Evolutionary conservation across 331 rosid species (phyloP).

Genomic region (Spiraea crenata): DNA sequence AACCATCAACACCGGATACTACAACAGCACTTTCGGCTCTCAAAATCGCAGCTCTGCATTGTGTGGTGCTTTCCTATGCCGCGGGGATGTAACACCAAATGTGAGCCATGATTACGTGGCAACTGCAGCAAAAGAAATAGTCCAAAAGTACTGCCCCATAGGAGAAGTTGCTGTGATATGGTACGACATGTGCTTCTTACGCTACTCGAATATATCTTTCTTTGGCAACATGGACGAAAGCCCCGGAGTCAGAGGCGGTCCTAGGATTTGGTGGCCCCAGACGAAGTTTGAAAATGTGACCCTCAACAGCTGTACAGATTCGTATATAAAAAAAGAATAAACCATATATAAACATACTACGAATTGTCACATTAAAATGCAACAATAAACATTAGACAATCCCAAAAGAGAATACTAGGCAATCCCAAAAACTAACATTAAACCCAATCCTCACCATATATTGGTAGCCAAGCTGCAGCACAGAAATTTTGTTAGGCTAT

Average conservation of each 20-base stretch:
- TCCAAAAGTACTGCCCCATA: conserved; percentile 6
- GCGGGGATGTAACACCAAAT: conserved; percentile 23
- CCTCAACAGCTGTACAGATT: no score
- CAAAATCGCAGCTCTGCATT: neutral
- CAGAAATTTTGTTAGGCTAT: conserved; percentile 39
- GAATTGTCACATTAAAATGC: no score
- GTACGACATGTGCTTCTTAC: conserved; percentile 39
- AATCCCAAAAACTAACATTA: no score
- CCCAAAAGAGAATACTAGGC: no score
- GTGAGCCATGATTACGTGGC: conserved; percentile 14
- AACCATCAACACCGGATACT: conserved; percentile 18
- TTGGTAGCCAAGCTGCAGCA: conserved; percentile 21
- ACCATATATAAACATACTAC: no score
- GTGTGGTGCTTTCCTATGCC: conserved; percentile 39
- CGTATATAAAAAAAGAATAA: no score
- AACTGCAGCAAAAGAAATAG: neutral
- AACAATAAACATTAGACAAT: no score
- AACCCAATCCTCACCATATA: no score
- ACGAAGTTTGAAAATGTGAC: no score
- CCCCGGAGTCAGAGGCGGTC: no score
- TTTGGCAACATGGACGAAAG: neutral
- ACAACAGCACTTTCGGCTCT: conserved; percentile 17
- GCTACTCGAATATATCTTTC: conserved; percentile 20
- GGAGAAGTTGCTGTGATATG: conserved; percentile 24
- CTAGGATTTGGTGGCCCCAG: no score